Evolutionary conservation across 1,284 basidiomycete species (phyloP).

Genomic region (Puccinia polysora): DNA sequence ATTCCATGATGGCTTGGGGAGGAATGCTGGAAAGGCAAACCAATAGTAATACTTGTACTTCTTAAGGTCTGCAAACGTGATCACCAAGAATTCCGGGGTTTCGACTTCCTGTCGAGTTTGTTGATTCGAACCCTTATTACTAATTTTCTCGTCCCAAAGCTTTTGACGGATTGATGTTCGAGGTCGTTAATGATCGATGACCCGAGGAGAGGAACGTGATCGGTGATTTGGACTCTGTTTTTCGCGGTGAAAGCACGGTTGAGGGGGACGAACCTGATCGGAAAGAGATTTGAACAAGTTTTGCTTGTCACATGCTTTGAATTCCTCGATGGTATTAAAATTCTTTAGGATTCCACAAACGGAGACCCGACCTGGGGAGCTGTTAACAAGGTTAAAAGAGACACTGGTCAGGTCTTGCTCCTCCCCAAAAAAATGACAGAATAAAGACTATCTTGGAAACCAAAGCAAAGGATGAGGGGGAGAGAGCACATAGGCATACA

Average conservation of each 20-base stretch:
- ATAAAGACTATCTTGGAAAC: neutral
- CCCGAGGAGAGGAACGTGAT: neutral
- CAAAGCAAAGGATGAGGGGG: neutral
- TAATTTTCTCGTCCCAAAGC: conserved; percentile 8
- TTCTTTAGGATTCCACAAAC: conserved; percentile 68
- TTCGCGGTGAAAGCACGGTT: conserved; percentile 14
- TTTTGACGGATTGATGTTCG: neutral
- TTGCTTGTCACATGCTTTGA: conserved; percentile 82
- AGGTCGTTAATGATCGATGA: neutral
- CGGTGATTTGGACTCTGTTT: neutral
- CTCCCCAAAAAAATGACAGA: too few relatives aligned
- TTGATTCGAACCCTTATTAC: neutral
- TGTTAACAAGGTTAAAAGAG: neutral
- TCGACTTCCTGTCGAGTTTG: conserved; percentile 31
- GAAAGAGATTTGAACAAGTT: conserved; percentile 69
- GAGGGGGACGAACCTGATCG: conserved; percentile 58
- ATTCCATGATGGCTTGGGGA: conserved; percentile 53
- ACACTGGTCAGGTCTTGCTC: neutral
- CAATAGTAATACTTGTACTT: conserved; percentile 97
- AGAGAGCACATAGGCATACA: neutral
- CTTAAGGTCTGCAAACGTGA: conserved; percentile 94
- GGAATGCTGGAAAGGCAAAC: conserved; percentile 92
- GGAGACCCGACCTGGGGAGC: conserved; percentile 47
- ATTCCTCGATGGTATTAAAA: conserved; percentile 89
- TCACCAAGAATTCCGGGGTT: conserved; percentile 64